Evolutionary conservation across 768 basidiomycete species (phyloP), one percentile per base, ranked within the genome.

Genomic region (Rhizopogon rudus): DNA sequence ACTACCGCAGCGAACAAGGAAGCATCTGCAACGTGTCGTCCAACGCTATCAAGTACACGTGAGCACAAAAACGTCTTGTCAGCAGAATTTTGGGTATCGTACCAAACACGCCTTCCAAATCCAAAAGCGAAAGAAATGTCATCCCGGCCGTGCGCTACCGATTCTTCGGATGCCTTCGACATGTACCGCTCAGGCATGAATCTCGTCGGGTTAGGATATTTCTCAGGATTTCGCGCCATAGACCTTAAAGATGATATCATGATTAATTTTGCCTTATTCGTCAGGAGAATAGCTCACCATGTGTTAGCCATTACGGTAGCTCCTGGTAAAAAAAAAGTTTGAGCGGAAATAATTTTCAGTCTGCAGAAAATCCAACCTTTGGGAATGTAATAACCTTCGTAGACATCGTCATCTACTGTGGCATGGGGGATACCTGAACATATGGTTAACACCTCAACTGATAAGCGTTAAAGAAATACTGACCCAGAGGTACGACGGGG

Each of bases 371-470:
- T 13, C 48, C 3, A 0, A 49, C 48, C 48, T 58, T 74, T 72
- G 9, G 83, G 81, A 42, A 85, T 84, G 6, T 78, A 59, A 53
- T 78, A 78, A 20, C 75, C 73, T 44, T 72, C 65, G 55, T 78
- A 78, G 14, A 71, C 53, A 49, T 76, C 78, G 52, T 77, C 75
- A 37, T 71, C 61, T 2, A 73, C 73, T 3, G 63, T 57, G 14
- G 62, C 57, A 48, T 73, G 73, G 6, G 69, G 66, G n/a, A 71
- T 53, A 5, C 67, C 69, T 65, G 43, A n/a, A 42, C n/a, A 8
- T 14, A 28, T 43, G 20, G 17, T 31, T 22, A 29, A 20, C 9
- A 2, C 28, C 25, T 3, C 8, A 56, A 49, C 39, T 46, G 41
- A 51, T 39, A 14, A n/a, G 12, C 0, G 12, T 13, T 6, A 12